Base-by-base conservation (phyloP, 2,329 filamentous ascomycete species). In the Pyrenophora seminiperda region DNA sequence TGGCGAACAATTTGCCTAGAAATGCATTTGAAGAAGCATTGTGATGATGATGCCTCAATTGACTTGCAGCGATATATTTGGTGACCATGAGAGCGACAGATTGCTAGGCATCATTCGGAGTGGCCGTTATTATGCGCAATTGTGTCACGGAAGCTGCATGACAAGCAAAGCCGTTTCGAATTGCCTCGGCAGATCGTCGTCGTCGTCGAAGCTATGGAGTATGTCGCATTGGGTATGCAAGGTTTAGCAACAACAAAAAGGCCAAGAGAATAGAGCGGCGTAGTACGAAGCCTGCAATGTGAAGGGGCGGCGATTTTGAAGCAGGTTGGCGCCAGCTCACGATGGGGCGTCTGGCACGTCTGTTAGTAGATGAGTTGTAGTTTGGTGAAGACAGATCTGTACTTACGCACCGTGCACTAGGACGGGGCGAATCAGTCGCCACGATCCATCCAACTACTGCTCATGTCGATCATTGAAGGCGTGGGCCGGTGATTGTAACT, bases 61-160 rank as follows among this genome's bases (percentile, higher is more conserved):
- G 11, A 10, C 4, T 10, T 36, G 41, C 5, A 7, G 18, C 41
- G 41, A 15, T 27, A 14, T 11, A 27, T n/a, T 36, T 14, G 15
- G 10, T 18, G 31, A 15, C 3, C 6, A 24, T 27, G 11, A 18
- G 13, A 7, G 32, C 11, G 20, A 36, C 5, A 2, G 10, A 19
- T 32, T 30, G 9, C 5, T 19, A 27, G 24, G 24, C 24, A 27
- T 36, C 33, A 20, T 19, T 41, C 43, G 36, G 29, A 24, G 22
- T 34, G 22, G 37, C 42, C 47, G 32, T 47, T 46, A 7, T 36
- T 13, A n/a, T 34, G 24, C 19, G 34, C 34, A 20, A 20, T 39
- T 18, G 24, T 17, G 36, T 33, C 34, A 14, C 2, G 18, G 18
- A 18, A 18, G 20, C 47, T 45, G 41, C 36, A 24, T 5, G 11